Percentiles rank a stretch among this genome's conserved stretches.
These are phyloP conservation scores for Pestalotiopsis sp. DNA, from an alignment of 2,329 filamentous ascomycete species.

Conservation along the genomic window DNA sequence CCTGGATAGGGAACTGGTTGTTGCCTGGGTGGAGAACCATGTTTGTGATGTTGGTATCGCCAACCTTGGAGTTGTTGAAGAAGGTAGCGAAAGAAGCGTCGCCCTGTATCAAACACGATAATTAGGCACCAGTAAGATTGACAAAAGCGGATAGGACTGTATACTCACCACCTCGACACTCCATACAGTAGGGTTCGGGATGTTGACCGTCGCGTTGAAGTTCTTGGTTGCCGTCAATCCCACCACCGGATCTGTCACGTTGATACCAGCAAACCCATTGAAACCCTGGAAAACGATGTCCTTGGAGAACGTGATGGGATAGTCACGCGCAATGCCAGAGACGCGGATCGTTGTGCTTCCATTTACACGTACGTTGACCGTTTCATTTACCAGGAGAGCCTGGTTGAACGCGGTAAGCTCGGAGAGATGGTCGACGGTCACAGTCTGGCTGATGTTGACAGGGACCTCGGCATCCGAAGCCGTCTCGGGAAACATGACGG, in stretches of 20 bases:
- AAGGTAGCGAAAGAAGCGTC: conserved; percentile 65
- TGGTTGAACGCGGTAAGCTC: conserved; percentile 60
- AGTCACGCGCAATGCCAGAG: conserved; percentile 49
- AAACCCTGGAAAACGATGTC: conserved; percentile 52
- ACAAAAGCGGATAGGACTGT: background rate
- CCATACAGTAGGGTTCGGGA: conserved; percentile 67
- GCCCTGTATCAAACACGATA: conserved; percentile 44
- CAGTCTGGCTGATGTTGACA: conserved; percentile 55
- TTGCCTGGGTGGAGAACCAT: conserved; percentile 57
- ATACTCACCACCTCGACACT: conserved; percentile 64
- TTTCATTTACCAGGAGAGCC: conserved; percentile 54
- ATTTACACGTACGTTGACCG: conserved; percentile 51
- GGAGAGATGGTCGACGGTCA: conserved; percentile 47
- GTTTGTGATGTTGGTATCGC: conserved; percentile 59
- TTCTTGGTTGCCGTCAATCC: conserved; percentile 52
- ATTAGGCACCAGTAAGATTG: background rate
- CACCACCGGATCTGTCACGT: conserved; percentile 54
- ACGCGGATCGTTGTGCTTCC: conserved; percentile 57
- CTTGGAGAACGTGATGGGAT: conserved; percentile 59
- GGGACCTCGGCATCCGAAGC: conserved; percentile 49
- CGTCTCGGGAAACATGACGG: conserved; percentile 54
- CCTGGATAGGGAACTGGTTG: conserved; percentile 59
- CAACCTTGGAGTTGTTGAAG: conserved; percentile 54
- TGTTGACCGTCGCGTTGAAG: conserved; percentile 60
- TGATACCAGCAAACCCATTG: conserved; percentile 59